Conservation (phyloP, 2,329 filamentous ascomycete species). For the Decorospora gaudefroyi region DNA sequence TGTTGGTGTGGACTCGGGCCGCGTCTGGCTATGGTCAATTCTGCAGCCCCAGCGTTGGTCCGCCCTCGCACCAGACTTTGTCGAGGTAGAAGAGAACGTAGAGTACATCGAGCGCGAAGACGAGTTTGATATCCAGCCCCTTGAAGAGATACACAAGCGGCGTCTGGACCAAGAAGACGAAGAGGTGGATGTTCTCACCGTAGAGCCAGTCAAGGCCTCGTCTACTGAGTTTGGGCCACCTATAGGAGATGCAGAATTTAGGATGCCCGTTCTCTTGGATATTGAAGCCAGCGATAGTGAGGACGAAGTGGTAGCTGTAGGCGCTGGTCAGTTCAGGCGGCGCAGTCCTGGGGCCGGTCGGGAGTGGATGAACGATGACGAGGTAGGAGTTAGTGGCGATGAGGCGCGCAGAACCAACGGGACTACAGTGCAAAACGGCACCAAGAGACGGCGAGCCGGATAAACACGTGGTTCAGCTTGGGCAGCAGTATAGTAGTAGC, state of each 20-base stretch:
- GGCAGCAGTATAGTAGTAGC: not conserved
- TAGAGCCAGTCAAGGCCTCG: slow-evolving; percentile 63
- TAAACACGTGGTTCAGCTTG: slow-evolving; percentile 15
- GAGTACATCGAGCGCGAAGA: slow-evolving; percentile 95
- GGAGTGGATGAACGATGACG: slow-evolving; percentile 66
- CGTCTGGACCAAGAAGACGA: slow-evolving; percentile 91
- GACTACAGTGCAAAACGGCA: slow-evolving; percentile 37
- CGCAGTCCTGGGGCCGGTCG: slow-evolving; percentile 78
- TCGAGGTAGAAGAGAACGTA: slow-evolving; percentile 96
- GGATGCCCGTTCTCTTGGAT: slow-evolving; percentile 91
- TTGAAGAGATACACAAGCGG: slow-evolving; percentile 91
- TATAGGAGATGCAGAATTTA: slow-evolving; percentile 64
- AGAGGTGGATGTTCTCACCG: slow-evolving; percentile 83
- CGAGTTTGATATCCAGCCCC: slow-evolving; percentile 96
- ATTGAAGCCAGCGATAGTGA: slow-evolving; percentile 94
- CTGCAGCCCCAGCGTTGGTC: slow-evolving; percentile 97
- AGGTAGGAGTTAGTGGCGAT: slow-evolving; percentile 48
- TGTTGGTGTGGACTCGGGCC: slow-evolving; percentile 88
- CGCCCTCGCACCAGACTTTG: slow-evolving; percentile 93
- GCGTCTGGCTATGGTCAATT: slow-evolving; percentile 95
- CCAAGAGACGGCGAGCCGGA: slow-evolving; percentile 43
- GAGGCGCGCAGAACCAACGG: slow-evolving; percentile 43
- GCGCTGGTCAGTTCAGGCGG: slow-evolving; percentile 80
- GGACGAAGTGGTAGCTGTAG: slow-evolving; percentile 74
- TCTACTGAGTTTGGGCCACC: slow-evolving; percentile 55